A percentile compares a stretch with the other conserved stretches of the same genome.
Evolutionary conservation across 352 stramenopile genomes (phyloP).

Genomic region (Globisporangium nagaii): DNA sequence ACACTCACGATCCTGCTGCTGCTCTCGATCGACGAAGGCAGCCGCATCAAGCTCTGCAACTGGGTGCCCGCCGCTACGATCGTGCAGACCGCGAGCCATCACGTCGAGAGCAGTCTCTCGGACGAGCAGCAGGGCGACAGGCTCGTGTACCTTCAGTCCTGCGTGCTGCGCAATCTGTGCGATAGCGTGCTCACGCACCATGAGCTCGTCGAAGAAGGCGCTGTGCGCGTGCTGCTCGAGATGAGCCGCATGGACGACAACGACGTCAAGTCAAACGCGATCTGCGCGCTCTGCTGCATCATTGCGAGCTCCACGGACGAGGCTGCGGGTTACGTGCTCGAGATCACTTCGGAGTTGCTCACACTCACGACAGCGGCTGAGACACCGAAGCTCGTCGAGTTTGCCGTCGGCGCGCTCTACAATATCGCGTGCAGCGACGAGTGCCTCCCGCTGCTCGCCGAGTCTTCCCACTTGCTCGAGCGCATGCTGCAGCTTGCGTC

Average conservation of each 20-base stretch:
- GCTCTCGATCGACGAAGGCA: constrained; percentile 59
- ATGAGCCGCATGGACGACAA: constrained; percentile 48
- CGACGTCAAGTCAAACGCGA: constrained; percentile 58
- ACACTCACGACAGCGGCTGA: constrained; percentile 29
- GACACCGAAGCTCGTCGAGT: constrained; percentile 28
- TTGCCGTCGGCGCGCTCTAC: constrained; percentile 63
- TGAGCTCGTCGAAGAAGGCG: constrained; percentile 54
- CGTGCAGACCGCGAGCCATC: constrained; percentile 21
- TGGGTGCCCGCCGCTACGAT: constrained; percentile 50
- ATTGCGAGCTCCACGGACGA: constrained; percentile 59
- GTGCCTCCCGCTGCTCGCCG: constrained; percentile 37
- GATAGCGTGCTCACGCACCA: constrained; percentile 71
- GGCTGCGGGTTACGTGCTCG: constrained; percentile 36
- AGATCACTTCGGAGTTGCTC: constrained; percentile 53
- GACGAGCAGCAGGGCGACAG: background rate
- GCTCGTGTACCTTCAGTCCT: constrained; percentile 61
- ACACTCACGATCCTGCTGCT: constrained; percentile 45
- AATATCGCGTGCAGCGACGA: constrained; percentile 75
- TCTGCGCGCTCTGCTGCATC: constrained; percentile 62
- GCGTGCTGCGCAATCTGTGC: constrained; percentile 64
- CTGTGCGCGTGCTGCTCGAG: constrained; percentile 45
- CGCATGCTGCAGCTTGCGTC: constrained; percentile 32
- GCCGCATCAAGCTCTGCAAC: constrained; percentile 62
- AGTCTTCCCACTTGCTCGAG: constrained; percentile 27
- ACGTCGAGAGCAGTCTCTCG: constrained; percentile 15